These are phyloP conservation scores for Fomitiporia mediterranea DNA, from an alignment of 1,284 basidiomycete genomes.

Conservation along the genomic window DNA sequence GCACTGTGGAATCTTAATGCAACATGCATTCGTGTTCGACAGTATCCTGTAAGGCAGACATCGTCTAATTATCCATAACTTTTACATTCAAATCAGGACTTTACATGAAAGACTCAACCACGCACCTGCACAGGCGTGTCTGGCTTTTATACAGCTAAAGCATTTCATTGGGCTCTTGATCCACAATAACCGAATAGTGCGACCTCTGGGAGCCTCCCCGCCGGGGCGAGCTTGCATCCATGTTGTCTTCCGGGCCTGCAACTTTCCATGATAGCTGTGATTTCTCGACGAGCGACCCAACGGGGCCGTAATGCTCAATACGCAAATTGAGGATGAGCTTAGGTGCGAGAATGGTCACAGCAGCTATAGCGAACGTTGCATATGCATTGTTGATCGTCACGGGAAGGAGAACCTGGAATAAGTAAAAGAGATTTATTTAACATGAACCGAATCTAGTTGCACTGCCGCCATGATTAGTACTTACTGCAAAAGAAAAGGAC, in stretches of 20 bases:
- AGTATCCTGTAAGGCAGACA: too few relatives aligned
- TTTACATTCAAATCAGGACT: too few relatives aligned
- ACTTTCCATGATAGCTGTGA: conserved; percentile 6
- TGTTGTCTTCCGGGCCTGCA: background rate
- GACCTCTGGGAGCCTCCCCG: background rate
- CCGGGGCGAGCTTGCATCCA: background rate
- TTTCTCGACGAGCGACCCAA: background rate
- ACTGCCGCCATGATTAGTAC: background rate
- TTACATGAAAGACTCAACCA: too few relatives aligned
- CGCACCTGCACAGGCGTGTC: too few relatives aligned
- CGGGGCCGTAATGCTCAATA: conserved; percentile 11
- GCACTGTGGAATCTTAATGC: too few relatives aligned
- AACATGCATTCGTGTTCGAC: too few relatives aligned
- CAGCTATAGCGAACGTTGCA: conserved; percentile 1
- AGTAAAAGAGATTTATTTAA: background rate
- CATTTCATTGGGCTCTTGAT: background rate
- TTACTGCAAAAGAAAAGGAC: background rate
- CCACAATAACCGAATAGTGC: background rate
- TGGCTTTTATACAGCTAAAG: too few relatives aligned
- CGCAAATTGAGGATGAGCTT: conserved; percentile 8
- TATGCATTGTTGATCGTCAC: background rate
- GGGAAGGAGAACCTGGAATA: background rate
- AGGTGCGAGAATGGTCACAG: conserved; percentile 2
- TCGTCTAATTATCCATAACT: too few relatives aligned
- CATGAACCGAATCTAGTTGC: too few relatives aligned